Base-by-base conservation (phyloP, 352 stramenopile genomes). In the Aphanomyces astaci region DNA sequence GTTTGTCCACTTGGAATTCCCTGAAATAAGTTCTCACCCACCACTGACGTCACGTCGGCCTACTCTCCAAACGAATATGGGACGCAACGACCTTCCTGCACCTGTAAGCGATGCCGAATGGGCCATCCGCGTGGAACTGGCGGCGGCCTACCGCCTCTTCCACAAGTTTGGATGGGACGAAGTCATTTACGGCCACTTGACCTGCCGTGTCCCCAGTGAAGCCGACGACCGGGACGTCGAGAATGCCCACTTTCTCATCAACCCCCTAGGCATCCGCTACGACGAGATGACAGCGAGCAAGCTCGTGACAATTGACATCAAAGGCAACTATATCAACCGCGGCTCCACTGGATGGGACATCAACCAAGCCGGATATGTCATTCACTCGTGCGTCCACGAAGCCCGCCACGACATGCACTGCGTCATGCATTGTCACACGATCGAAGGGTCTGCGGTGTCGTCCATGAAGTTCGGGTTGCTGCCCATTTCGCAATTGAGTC, bases 111-210 rank as follows among this genome's bases (percentile, higher is more conserved):
- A 65, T 48, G 64, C 25, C 27, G 64, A 71, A 30, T 71, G 64
- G 64, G 64, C 31, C 11, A 22, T 71, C 2, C 51, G 64, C 39
- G 64, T 57, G 17, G 59, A 71, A 19, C 40, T 71, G n/a, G 64
- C 64, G 7, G 64, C 59, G 11, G 64, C 64, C n/a, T 71, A 71
- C 53, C 51, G 64, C 31, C 46, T 71, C 30, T 60, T 64, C 31
- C 51, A 71, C 40, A 53, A 71, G 25, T 71, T 66, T 55, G 55
- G 55, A 5, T 71, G 64, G 51, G 59, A 62, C 31, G 51, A 71
- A 54, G 64, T 71, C 31, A 71, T 71, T 22, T 71, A 65, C 55
- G 59, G 59, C 55, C 64, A 71, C 43, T 40, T 71, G 19, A 71
- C 64, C 30, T 60, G 53, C 46, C 49, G 54, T 27, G 59, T 71